Percentiles rank a stretch among this genome's conserved stretches.
Evolutionary conservation across 2,329 filamentous ascomycete species (phyloP).

Genomic region (Colletotrichum shisoi): DNA sequence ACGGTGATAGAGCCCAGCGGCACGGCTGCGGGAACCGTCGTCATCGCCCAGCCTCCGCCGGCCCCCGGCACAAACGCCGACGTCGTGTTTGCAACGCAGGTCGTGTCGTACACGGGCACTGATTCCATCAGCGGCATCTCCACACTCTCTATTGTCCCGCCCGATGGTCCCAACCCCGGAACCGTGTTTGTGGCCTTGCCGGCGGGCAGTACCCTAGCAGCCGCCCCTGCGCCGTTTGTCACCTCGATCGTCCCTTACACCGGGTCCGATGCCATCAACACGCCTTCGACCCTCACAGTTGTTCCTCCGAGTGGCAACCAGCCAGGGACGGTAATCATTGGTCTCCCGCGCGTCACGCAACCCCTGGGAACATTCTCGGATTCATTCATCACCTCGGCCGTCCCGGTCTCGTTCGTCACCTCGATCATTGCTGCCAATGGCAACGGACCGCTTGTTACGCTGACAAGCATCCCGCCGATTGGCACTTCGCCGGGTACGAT

Average conservation of each 20-base stretch:
- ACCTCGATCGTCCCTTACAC: constrained; percentile 29
- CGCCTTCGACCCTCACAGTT: constrained; percentile 29
- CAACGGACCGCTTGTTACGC: not conserved
- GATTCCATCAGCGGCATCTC: not conserved
- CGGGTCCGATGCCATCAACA: constrained; percentile 1
- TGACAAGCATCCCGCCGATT: constrained; percentile 3
- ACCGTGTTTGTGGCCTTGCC: constrained; percentile 20
- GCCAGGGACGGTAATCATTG: constrained; percentile 31
- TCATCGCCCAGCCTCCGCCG: constrained; percentile 18
- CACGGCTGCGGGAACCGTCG: constrained; percentile 12
- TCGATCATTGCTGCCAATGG: not conserved
- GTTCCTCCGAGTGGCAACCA: constrained; percentile 23
- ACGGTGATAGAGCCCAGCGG: constrained; percentile 26
- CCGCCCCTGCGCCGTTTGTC: not conserved
- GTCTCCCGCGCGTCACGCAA: not conserved
- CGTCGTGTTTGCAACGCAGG: not conserved
- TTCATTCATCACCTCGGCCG: constrained; percentile 17
- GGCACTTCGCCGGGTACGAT: constrained; percentile 10
- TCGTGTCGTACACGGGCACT: constrained; percentile 2
- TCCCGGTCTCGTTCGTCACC: constrained; percentile 4
- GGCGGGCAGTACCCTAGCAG: not conserved
- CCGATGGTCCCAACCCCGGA: constrained; percentile 8
- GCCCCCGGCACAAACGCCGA: too few species aligned
- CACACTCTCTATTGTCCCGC: constrained; percentile 16
- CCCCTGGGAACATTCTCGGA: not conserved